These are phyloP conservation scores for Pestalotiopsis sp. DNA, from an alignment of 2,329 filamentous ascomycete genomes.

Conservation along the genomic window DNA sequence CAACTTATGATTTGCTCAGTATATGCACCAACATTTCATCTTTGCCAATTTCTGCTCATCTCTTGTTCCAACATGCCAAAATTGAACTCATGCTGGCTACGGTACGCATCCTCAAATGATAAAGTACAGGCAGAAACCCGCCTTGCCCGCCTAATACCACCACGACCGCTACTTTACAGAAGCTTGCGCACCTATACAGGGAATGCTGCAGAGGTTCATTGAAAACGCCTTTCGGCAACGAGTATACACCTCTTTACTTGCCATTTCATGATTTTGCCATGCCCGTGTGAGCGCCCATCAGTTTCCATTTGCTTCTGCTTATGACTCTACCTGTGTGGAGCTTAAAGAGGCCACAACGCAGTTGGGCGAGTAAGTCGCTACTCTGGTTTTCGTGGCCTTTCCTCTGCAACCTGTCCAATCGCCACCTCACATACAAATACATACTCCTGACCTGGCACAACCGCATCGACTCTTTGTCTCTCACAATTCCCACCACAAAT, in stretches of 20 bases:
- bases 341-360: not conserved
- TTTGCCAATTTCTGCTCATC: not conserved
- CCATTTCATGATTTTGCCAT: not conserved
- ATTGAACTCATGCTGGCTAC: too few relatives aligned
- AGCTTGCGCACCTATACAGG: too few relatives aligned
- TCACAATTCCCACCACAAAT: not conserved
- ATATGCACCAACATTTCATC: not conserved
- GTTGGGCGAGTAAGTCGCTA: not conserved
- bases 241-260: not conserved
- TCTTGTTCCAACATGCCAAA: too few relatives aligned
- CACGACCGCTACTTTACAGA: too few relatives aligned
- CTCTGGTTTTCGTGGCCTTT: slow-evolving; percentile 17
- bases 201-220: too few relatives aligned
- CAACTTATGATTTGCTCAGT: not conserved
- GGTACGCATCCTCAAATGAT: too few relatives aligned
- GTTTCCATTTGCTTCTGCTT: not conserved
- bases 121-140: too few relatives aligned
- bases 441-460: not conserved
- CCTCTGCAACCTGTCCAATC: slow-evolving; percentile 18
- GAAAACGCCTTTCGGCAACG: too few relatives aligned
- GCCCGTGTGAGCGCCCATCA: not conserved
- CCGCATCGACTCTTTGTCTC: not conserved
- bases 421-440: slow-evolving; percentile 13
- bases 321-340: not conserved
- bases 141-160: too few relatives aligned